Evolutionary conservation across 495 filamentous ascomycete genomes (phyloP), one percentile per base, ranked within the genome.

Genomic region (Bombardia bombarda): DNA sequence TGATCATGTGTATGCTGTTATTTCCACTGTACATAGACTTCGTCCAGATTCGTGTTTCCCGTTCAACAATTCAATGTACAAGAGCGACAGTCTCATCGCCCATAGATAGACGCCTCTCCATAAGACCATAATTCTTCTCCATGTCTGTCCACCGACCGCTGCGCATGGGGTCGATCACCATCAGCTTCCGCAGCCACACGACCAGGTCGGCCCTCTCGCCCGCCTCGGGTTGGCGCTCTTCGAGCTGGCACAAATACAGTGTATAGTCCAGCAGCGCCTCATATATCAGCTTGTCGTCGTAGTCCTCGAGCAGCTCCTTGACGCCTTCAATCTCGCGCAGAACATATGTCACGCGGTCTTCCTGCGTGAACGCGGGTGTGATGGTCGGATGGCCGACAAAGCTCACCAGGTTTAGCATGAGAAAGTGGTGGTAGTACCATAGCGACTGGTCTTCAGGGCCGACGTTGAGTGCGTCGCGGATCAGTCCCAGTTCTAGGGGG

Each of bases 361-460:
- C 62, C 16, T 65, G 46, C 34, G 74, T 72, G 31, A 90, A 63
- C 46, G 79, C 66, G 2, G 82, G 75, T 16, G 74, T 69, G 58
- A 90, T 80, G 16, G 75, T 76, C n/a, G 65, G 58, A n/a, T 57
- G 50, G 7, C 52, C 53, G 10, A 57, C 49, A 32, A 42, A 65
- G 53, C 41, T 64, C 46, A 60, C 66, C 40, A 61, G 68, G 65
- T 67, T 83, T 58, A 66, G 75, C 65, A 95, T 80, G 43, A 95
- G 60, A 55, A 78, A 90, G 45, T 86, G 81, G 55, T 97, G 87
- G 60, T 97, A 99, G 61, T 89, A 95, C 93, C 93, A 99, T 12
- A 95, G 66, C 8, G 86, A 90, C 52, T 95, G 90, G 57, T 95
- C 88, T 46, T 88, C 83, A 5, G 89, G 86, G 50, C 93, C 90